phyloP scores from a whole-genome alignment of 164 flowering plant genomes.

The Vitis amurensis region DNA sequence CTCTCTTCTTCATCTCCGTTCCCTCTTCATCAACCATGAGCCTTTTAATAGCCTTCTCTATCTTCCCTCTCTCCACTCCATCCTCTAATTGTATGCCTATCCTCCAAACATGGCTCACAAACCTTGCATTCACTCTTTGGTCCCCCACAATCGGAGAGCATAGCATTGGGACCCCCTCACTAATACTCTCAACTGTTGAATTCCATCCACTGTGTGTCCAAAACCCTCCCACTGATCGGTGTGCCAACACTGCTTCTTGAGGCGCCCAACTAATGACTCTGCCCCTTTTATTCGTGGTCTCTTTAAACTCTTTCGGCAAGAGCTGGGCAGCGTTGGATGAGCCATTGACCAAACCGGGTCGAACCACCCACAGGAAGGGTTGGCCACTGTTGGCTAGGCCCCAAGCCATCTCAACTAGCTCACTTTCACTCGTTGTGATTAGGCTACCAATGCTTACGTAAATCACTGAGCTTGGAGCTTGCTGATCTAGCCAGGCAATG shows the following conservation, averaged over 20 bases:
- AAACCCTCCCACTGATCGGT: conserved; percentile 7
- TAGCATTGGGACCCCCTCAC: conserved; percentile 10
- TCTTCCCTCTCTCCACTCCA: background rate
- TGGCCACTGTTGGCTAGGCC: conserved; percentile 5
- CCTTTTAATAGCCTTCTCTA: background rate
- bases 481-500: conserved; percentile 7
- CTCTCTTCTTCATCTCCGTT: conserved; percentile 1
- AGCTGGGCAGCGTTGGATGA: background rate
- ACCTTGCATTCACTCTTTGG: conserved; percentile 10
- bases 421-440: background rate
- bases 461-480: conserved; percentile 9
- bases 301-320: background rate
- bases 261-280: conserved; percentile 1
- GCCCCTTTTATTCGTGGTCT: background rate
- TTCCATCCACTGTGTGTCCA: conserved; percentile 13
- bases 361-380: conserved; percentile 3
- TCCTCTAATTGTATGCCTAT: conserved; percentile 5
- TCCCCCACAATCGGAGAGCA: conserved; percentile 8
- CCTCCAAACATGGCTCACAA: conserved; percentile 11
- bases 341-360: background rate
- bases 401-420: conserved; percentile 2
- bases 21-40: conserved; percentile 1
- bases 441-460: conserved; percentile 9
- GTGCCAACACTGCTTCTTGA: conserved; percentile 3
- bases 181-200: conserved; percentile 7